Conservation (phyloP, 371 early-diverging fungal genomes). For the Syncephalis plumigaleata region DNA sequence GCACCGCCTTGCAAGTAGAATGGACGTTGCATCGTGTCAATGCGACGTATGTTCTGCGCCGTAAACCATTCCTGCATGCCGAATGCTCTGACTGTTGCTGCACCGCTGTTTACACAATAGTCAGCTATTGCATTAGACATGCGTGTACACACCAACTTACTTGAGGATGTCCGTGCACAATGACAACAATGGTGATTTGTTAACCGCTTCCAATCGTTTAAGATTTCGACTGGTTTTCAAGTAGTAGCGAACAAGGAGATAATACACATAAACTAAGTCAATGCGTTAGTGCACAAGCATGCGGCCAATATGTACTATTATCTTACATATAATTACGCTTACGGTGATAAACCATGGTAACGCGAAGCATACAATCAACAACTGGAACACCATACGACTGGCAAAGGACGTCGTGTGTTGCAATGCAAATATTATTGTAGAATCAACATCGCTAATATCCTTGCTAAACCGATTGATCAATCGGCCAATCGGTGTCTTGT, state of each 20-base stretch:
- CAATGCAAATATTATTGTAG: conserved; percentile 62
- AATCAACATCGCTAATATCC: conserved; percentile 61
- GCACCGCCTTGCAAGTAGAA: conserved; percentile 53
- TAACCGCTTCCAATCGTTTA: conserved; percentile 59
- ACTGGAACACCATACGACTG: neutral
- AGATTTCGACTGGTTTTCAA: conserved; percentile 51
- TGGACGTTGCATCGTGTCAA: conserved; percentile 45
- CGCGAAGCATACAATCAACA: conserved; percentile 8
- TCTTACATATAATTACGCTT: conserved; percentile 20
- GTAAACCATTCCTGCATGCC: conserved; percentile 36
- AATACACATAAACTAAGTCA: conserved; percentile 19
- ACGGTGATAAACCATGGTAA: conserved; percentile 19
- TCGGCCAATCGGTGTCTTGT: conserved; percentile 73
- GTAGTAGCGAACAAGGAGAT: conserved; percentile 36
- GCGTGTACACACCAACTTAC: too few relatives aligned
- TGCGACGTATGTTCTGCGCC: conserved; percentile 23
- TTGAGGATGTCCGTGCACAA: conserved; percentile 52
- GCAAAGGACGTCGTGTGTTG: conserved; percentile 29
- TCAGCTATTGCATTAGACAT: too few relatives aligned
- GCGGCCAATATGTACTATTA: conserved; percentile 34
- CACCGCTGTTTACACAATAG: conserved; percentile 19
- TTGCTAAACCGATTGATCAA: conserved; percentile 60
- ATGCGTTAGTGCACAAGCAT: conserved; percentile 21
- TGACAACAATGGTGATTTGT: conserved; percentile 60
- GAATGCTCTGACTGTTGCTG: conserved; percentile 64